Evolutionary conservation across 495 filamentous ascomycete genomes (phyloP), one percentile per base, ranked within the genome.

Genomic region (Lophiotrema nucula): DNA sequence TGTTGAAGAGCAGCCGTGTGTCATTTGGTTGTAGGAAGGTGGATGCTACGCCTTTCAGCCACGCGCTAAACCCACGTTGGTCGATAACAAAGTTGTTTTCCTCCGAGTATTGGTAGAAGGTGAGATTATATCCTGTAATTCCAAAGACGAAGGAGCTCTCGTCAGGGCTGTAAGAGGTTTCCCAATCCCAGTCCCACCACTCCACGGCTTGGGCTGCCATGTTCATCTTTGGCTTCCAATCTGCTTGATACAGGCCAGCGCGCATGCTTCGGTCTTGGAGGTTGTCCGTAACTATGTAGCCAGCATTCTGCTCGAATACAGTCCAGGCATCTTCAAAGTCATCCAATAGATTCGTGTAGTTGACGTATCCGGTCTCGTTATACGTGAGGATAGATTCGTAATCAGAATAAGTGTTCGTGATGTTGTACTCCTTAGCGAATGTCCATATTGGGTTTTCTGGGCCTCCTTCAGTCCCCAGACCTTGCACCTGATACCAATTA

Each of bases 361-460:
- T 45, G n/a, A 53, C 51, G 15, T 41, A 35, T 12, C 62, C 62
- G 11, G 56, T 65, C 28, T 65, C 56, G 37, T 65, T 57, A 24
- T 60, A 65, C 11, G 62, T 60, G 26, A 53, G 51, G 47, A 89
- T 79, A 12, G 77, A 81, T 22, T 70, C 73, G 64, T 82, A 88
- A 64, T 88, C 78, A 0, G 81, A 86, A 62, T 81, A 84, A 44
- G 76, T 79, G 52, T 83, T 88, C n/a, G 72, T 70, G 22, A 89
- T 46, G 6, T 76, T 69, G 46, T 86, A 85, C 67, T 87, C 83
- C 69, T 88, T 76, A 6, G 82, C 79, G 53, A 89, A 69, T 26
- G 74, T 78, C 85, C 85, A 89, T 48, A 89, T 81, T 0, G 87
- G 87, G 52, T 90, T 90, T 55, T 85, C 58, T 4, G 80, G 79